These are phyloP conservation scores for Botrytis paeoniae DNA, from an alignment of 2,329 filamentous ascomycete genomes.

Conservation along the genomic window DNA sequence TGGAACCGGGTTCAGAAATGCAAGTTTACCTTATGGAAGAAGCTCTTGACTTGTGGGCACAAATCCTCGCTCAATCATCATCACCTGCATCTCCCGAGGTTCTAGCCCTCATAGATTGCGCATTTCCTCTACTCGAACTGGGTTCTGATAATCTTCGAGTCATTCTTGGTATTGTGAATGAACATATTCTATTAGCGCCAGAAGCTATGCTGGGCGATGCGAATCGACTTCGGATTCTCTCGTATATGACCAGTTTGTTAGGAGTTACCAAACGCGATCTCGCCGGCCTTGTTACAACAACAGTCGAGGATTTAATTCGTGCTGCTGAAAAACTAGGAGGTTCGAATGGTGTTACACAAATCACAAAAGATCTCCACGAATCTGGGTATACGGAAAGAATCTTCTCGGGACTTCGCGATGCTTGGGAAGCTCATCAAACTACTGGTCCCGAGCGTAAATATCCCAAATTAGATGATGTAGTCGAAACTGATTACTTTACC, in stretches of 20 bases:
- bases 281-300: conserved; percentile 55
- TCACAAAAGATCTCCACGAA: conserved; percentile 63
- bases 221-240: conserved; percentile 50
- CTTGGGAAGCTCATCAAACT: conserved; percentile 73
- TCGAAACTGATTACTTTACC: conserved; percentile 81
- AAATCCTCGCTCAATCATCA: conserved; percentile 65
- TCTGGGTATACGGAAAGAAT: conserved; percentile 62
- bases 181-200: conserved; percentile 68
- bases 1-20: conserved; percentile 70
- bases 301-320: conserved; percentile 64
- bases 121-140: conserved; percentile 64
- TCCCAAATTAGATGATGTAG: conserved; percentile 67
- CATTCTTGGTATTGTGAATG: conserved; percentile 63
- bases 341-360: conserved; percentile 55
- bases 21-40: conserved; percentile 87
- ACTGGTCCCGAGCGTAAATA: conserved; percentile 74
- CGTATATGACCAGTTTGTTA: conserved; percentile 49
- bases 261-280: conserved; percentile 56
- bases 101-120: conserved; percentile 58
- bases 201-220: conserved; percentile 60
- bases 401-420: conserved; percentile 62
- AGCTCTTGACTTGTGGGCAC: conserved; percentile 82
- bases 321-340: conserved; percentile 61
- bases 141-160: conserved; percentile 61
- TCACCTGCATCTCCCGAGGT: conserved; percentile 60